phyloP scores from a whole-genome alignment of 352 stramenopile species.

The Phytopythium helicoides region DNA sequence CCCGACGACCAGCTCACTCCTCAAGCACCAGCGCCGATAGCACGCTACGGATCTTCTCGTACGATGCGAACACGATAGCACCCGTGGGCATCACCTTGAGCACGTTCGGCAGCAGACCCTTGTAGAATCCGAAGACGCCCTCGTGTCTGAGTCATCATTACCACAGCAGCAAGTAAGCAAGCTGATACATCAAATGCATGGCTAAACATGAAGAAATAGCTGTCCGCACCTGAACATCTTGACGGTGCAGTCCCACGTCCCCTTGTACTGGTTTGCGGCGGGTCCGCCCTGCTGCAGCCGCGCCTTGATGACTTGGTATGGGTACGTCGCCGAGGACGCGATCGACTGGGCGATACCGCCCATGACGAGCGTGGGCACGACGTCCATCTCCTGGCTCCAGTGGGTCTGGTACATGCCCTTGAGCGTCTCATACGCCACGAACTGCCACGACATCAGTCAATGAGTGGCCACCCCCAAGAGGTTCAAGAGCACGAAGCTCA shows the following conservation, averaged over 20 bases:
- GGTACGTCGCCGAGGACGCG: conserved; percentile 89
- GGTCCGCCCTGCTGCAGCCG: conserved; percentile 92
- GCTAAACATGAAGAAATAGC: no score
- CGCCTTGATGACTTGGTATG: conserved; percentile 97
- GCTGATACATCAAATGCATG: no score
- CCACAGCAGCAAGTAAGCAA: no score
- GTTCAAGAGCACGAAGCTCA: no score
- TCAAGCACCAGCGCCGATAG: conserved; percentile 52
- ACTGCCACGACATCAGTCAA: no score
- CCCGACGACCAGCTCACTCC: no score
- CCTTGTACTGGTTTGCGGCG: conserved; percentile 82
- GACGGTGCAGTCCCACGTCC: conserved; percentile 87
- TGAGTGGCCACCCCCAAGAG: no score
- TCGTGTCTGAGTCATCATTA: no score
- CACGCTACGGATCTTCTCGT: conserved; percentile 75
- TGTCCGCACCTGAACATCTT: conserved; percentile 85
- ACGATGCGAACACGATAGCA: conserved; percentile 92
- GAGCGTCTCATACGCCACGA: conserved; percentile 80
- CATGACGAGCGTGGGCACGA: conserved; percentile 71
- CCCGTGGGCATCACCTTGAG: conserved; percentile 95
- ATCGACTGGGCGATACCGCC: conserved; percentile 81
- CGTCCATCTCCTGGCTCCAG: conserved; percentile 62
- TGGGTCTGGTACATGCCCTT: conserved; percentile 63
- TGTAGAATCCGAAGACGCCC: conserved; percentile 93
- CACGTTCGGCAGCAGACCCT: conserved; percentile 94